Percentiles rank a stretch among this genome's conserved stretches.
Evolutionary conservation across 352 stramenopile species (phyloP).

Genomic region (Blastocystis sp.): DNA sequence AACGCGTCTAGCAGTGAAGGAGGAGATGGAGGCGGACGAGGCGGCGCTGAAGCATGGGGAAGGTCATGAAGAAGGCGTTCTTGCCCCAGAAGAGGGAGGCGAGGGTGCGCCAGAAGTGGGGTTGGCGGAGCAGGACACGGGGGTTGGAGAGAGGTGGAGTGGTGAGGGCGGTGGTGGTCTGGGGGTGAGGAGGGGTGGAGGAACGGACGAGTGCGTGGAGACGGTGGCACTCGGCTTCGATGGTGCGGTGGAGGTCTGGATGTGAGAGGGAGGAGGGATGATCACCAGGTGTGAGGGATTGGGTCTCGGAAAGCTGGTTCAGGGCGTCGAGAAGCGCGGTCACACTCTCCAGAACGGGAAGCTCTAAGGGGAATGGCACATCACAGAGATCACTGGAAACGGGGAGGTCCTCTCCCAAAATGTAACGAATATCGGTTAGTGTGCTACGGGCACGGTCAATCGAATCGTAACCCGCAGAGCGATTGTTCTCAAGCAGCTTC

Average conservation of each 20-base stretch:
- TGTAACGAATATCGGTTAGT: conserved; percentile 23
- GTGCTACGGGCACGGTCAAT: background rate
- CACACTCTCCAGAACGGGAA: conserved; percentile 31
- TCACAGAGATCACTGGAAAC: background rate
- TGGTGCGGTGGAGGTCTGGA: background rate
- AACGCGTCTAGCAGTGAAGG: background rate
- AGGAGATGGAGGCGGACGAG: background rate
- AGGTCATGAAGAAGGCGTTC: conserved; percentile 52
- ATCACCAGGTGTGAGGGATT: background rate
- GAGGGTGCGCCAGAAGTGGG: conserved; percentile 16
- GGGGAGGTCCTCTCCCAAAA: conserved; percentile 41
- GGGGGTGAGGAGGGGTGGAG: background rate
- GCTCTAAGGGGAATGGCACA: background rate
- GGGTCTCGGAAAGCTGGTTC: background rate
- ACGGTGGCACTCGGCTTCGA: background rate
- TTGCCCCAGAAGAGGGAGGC: background rate
- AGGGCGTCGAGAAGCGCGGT: conserved; percentile 22
- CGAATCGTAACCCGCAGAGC: background rate
- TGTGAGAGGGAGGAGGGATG: background rate
- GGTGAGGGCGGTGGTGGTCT: background rate
- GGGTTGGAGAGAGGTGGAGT: conserved; percentile 14
- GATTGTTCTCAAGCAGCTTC: background rate
- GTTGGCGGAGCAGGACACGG: background rate
- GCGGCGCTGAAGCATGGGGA: conserved; percentile 33
- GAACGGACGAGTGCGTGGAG: background rate